phyloP scores from a whole-genome alignment of 345 rosid species.

The Geranium rotundifolium region DNA sequence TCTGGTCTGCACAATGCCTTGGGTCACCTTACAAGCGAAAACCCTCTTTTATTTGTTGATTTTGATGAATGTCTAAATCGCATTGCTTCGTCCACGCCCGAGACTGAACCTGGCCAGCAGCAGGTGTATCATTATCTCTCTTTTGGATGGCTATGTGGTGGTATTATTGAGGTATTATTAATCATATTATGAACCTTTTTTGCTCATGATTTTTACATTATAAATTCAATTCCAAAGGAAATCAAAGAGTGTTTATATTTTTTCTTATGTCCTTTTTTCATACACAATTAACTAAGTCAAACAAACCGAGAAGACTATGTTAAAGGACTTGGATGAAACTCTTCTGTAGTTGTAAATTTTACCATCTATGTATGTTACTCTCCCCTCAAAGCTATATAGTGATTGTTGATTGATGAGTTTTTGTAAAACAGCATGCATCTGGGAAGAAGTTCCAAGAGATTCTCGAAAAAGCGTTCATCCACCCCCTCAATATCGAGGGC shows the following conservation, averaged over 20 bases:
- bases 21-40: slow-evolving; percentile 37
- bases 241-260: no score
- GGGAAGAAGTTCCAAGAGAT: slow-evolving; percentile 89
- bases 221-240: no score
- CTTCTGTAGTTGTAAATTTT: neutral
- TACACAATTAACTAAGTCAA: no score
- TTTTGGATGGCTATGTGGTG: slow-evolving; percentile 93
- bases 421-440: slow-evolving; percentile 55
- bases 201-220: no score
- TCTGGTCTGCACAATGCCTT: slow-evolving; percentile 84
- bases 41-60: slow-evolving; percentile 48
- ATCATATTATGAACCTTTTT: no score
- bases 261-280: no score
- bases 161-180: slow-evolving; percentile 71
- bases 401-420: neutral
- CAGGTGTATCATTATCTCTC: slow-evolving; percentile 79
- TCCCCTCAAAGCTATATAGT: neutral
- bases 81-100: slow-evolving; percentile 53
- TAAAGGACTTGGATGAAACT: neutral
- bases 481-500: slow-evolving; percentile 67
- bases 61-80: slow-evolving; percentile 77
- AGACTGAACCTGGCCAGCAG: slow-evolving; percentile 68
- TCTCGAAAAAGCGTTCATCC: slow-evolving; percentile 66
- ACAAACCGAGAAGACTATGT: no score
- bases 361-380: neutral